Base-by-base conservation (phyloP, 2,329 filamentous ascomycete genomes). In the Orbilia javanica region DNA sequence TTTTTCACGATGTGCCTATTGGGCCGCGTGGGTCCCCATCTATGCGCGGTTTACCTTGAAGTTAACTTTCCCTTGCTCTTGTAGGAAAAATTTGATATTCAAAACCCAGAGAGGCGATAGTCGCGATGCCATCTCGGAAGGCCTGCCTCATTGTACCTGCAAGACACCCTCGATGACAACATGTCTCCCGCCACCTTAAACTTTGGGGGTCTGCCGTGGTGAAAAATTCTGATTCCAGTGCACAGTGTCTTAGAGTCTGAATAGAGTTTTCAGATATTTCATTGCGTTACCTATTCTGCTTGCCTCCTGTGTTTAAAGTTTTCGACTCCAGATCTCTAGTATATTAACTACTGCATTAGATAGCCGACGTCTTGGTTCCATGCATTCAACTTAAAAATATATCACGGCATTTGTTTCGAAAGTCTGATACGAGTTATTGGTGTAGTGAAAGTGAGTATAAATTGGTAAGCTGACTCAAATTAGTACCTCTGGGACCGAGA, bases 61-160 rank as follows among this genome's bases (percentile, higher is more conserved):
- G 44, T 52, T 70, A 20, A 20, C 55, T 42, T 70, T 20, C 20
- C 55, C 52, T 63, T 52, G 42, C 31, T 25, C 18, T 10, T 10
- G 27, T n/a, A 36, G 10, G 25, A 46, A 73, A 72, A 64, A 53
- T 65, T 62, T 72, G n/a, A 15, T 31, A 34, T 52, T 57, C 11
- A 6, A 48, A 34, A 11, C 46, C 48, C 22, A 50, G 55, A 68
- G 8, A 31, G 63, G 63, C 13, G 63, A 75, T 57, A 57, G 18
- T 48, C 48, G 39, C 25, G 65, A 60, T 65, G 25, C 11, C 65
- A 20, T 76, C 72, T 76, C 72, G 1, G 13, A 18, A 22, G 48
- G 11, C 44, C 55, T 69, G 18, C 72, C 64, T 34, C 25, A 70
- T 76, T 50, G 20, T 57, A 69, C 60, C 34, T 34, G 57, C 34